phyloP scores from a whole-genome alignment of 2,329 filamentous ascomycete genomes.

The Apiospora arundinis region DNA sequence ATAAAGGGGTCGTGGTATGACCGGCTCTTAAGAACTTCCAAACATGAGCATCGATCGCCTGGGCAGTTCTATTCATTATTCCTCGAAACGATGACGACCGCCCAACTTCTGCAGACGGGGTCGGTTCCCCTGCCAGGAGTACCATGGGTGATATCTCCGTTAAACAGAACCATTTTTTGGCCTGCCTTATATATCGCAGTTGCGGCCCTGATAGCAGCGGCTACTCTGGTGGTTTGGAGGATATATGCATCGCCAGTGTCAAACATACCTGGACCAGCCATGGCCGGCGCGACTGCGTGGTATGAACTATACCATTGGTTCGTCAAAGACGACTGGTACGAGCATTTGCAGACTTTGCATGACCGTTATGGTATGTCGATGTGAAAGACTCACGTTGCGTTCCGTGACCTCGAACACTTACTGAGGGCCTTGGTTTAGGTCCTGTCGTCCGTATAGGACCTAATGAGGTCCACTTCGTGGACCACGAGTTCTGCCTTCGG shows the following conservation, averaged over 20 bases:
- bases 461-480: background rate
- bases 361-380: background rate
- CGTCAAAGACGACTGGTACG: background rate
- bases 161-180: background rate
- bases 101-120: conserved; percentile 1
- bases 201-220: background rate
- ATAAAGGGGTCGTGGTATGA: background rate
- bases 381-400: background rate
- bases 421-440: background rate
- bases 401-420: background rate
- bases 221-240: background rate
- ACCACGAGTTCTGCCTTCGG: conserved; percentile 1
- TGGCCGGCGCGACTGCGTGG: background rate
- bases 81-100: background rate
- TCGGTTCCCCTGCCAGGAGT: background rate
- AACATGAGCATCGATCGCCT: background rate
- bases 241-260: background rate
- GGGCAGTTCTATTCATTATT: background rate
- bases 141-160: background rate
- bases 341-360: background rate
- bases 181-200: background rate
- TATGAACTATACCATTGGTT: background rate
- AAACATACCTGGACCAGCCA: background rate
- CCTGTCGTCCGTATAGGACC: background rate
- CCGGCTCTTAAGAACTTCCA: background rate